Percentiles rank a stretch among this genome's conserved stretches.
Evolutionary conservation across 148 eudicot species (phyloP).

Genomic region (Hydrangea macrophylla): DNA sequence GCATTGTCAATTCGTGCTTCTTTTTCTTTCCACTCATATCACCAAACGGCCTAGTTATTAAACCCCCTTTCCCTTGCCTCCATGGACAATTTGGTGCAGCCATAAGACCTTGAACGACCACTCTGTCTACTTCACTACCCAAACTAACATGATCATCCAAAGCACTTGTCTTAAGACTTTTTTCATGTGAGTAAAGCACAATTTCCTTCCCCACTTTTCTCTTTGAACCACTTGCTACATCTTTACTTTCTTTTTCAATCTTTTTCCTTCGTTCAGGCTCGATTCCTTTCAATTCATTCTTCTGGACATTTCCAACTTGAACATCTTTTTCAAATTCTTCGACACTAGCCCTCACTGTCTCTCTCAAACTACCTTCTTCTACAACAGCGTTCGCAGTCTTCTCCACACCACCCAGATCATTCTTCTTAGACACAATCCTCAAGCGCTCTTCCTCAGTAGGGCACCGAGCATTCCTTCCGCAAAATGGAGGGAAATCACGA

Average conservation of each 20-base stretch:
- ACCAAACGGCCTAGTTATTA: conserved; percentile 8
- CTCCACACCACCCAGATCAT: background rate
- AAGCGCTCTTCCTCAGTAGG: conserved; percentile 19
- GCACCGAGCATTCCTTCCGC: conserved; percentile 46
- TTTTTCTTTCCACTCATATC: conserved; percentile 24
- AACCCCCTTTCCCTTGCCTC: conserved; percentile 22
- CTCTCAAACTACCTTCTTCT: background rate
- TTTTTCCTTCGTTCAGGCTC: conserved; percentile 11
- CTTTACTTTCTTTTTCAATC: conserved; percentile 7
- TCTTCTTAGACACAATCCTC: conserved; percentile 13
- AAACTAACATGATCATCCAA: conserved; percentile 15
- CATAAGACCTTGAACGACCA: conserved; percentile 49
- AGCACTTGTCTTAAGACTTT: conserved; percentile 21
- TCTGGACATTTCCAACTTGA: conserved; percentile 11
- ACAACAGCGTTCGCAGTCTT: background rate
- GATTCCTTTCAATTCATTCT: conserved; percentile 8
- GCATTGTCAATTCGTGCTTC: conserved; percentile 17
- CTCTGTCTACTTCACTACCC: conserved; percentile 18
- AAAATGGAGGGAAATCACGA: conserved; percentile 71
- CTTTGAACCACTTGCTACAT: conserved; percentile 9
- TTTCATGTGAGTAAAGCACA: conserved; percentile 30
- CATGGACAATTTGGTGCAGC: conserved; percentile 40
- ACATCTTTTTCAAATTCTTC: conserved; percentile 13
- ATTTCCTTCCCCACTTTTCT: conserved; percentile 24
- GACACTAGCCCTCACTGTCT: conserved; percentile 7